Evolutionary conservation across 805 yeast genomes (phyloP), one percentile per base, ranked within the genome.

Genomic region (Kuraishia piskuri): DNA sequence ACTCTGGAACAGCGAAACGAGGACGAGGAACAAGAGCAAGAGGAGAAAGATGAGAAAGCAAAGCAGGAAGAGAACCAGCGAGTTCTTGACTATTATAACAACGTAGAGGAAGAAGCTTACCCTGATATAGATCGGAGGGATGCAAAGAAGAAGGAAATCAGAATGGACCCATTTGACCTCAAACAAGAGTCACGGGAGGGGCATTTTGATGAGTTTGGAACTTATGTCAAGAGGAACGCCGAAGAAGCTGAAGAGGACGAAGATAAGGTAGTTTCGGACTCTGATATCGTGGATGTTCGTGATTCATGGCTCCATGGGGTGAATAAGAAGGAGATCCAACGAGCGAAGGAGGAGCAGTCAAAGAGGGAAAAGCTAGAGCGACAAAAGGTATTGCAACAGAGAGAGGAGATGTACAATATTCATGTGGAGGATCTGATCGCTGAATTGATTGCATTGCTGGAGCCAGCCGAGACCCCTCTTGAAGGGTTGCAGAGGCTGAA

Each of bases 151-250:
- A 56, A 50, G 24, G 69, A 62, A 24, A 72, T 83, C 1, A 76
- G 77, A 55, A 55, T 87, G 2, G 91, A 86, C 55, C 78, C 87
- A 0, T 87, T 87, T 66, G 76, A 80, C 62, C 64, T 87, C 48
- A 65, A 74, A 22, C 71, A 78, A 20, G 92, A 87, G 59, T 65
- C 71, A 47, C 75, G 75, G 52, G 80, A 77, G 49, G 92, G 90
- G 1, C 64, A 64, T 2, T 82, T 83, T 61, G 90, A 84, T 58
- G 72, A 68, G 44, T 78, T 77, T 45, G 89, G 90, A 1, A 83
- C 82, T 58, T 85, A 71, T 58, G 68, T 81, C 20, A 68, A 76
- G 23, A 66, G 68, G 17, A 74, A 72, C 2, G 69, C 69, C 2
- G 73, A 63, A 5, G 63, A 63, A 12, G 58, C 31, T 19, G 49